phyloP scores from a whole-genome alignment of 306 rosid genomes.

The Psophocarpus tetragonolobus region DNA sequence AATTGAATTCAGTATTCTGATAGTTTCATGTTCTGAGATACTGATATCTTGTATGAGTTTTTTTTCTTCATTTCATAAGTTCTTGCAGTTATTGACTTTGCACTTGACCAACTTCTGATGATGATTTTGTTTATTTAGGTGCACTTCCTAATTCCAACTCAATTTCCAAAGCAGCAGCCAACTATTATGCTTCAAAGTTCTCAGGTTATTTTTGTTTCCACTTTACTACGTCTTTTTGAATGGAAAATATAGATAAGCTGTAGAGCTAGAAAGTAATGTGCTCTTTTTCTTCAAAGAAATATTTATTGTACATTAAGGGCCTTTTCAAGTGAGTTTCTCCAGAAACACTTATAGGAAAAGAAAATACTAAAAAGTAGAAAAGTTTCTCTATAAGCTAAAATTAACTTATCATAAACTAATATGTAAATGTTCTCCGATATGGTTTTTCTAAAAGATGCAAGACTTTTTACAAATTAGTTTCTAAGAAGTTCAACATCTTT shows the following conservation, averaged over 20 bases:
- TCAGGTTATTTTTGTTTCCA: slow-evolving; percentile 57
- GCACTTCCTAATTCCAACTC: slow-evolving; percentile 67
- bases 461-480: no score
- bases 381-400: no score
- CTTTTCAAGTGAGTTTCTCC: no score
- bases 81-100: background rate
- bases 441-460: no score
- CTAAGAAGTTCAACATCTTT: no score
- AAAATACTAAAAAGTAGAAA: no score
- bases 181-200: slow-evolving; percentile 85
- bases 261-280: slow-evolving; percentile 19
- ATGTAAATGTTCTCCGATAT: no score
- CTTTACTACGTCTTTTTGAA: background rate
- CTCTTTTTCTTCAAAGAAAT: background rate
- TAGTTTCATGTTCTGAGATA: slow-evolving; percentile 19
- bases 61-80: background rate
- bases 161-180: slow-evolving; percentile 95
- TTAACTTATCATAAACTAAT: no score
- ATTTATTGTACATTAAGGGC: background rate
- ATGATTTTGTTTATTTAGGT: slow-evolving; percentile 54
- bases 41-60: slow-evolving; percentile 22
- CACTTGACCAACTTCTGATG: slow-evolving; percentile 20
- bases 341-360: no score
- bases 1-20: slow-evolving; percentile 45
- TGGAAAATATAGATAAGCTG: background rate